Conservation (phyloP, 2,329 filamentous ascomycete genomes). For the Chaetomium sp. region DNA sequence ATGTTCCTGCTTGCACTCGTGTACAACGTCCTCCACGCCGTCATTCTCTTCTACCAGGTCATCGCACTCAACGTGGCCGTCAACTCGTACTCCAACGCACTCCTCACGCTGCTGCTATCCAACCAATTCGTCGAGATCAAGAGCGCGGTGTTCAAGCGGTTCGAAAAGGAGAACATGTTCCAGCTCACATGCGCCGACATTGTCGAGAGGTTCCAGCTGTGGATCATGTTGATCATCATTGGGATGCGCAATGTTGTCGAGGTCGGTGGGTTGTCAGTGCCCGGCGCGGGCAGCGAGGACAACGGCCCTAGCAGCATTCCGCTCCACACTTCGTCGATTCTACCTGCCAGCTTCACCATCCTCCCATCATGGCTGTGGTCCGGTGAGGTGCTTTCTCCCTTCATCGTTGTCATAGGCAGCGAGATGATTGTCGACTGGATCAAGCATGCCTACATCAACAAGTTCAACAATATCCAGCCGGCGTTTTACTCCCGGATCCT, state of each 20-base stretch:
- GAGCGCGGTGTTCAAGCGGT: conserved; percentile 95
- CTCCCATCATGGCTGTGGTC: conserved; percentile 71
- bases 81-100: conserved; percentile 95
- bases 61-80: conserved; percentile 97
- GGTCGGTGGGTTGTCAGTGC: conserved; percentile 72
- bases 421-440: conserved; percentile 97
- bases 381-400: conserved; percentile 85
- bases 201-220: conserved; percentile 93
- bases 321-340: conserved; percentile 62
- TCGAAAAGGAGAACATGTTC: conserved; percentile 96
- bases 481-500: conserved; percentile 83
- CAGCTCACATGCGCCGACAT: conserved; percentile 95
- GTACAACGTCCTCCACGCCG: conserved; percentile 84
- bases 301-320: conserved; percentile 50
- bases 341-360: conserved; percentile 86
- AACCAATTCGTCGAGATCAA: conserved; percentile 99
- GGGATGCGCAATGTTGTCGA: conserved; percentile 94
- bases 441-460: conserved; percentile 96
- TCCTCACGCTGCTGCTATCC: conserved; percentile 85
- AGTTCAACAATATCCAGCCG: conserved; percentile 96
- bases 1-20: conserved; percentile 82
- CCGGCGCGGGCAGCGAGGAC: conserved; percentile 45
- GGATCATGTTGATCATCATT: conserved; percentile 96
- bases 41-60: conserved; percentile 91
- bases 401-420: conserved; percentile 86